Base-by-base conservation (phyloP, 2,329 filamentous ascomycete species). In the Hypoxylon sp. region DNA sequence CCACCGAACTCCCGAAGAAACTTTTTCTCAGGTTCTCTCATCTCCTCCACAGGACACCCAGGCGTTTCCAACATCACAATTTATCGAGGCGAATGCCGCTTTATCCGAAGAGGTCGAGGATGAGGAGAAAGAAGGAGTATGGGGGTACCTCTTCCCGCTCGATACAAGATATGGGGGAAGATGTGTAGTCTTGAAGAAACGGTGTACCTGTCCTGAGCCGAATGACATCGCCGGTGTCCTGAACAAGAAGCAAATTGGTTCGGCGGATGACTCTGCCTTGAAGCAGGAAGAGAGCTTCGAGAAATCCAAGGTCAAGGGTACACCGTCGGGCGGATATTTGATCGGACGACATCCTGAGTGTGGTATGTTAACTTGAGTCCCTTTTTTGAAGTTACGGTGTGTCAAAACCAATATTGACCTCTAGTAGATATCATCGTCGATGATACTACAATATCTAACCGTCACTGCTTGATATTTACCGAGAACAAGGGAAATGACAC, bases 311-410 rank as follows among this genome's bases (percentile, higher is more conserved):
- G 70, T 74, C 41, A 78, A 80, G 57, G 83, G 80, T 5, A 75
- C 84, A 13, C 79, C 88, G 9, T 86, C 91, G 0, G 87, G 89
- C 29, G 94, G 94, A 20, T 99, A 96, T 69, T 75, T 99, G 45
- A 88, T 99, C 57, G 94, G 94, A 26, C 83, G 94, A 59, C 94
- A 99, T 74, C 87, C 89, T 2, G 94, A 99, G 73, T 97, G 94
- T 71, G 91, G 89, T 93, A 80, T 68, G 89, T 79, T n/a, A n/a
- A n/a, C n/a, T n/a, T n/a, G n/a, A n/a, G n/a, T n/a, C n/a, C n/a
- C n/a, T n/a, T n/a, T n/a, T n/a, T n/a, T n/a, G n/a, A n/a, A n/a
- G n/a, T n/a, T n/a, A n/a, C n/a, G n/a, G n/a, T n/a, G n/a, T n/a
- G 3, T 12, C 6, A 7, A 8, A 13, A n/a, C 13, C 4, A 23